Conservation (phyloP, 1,284 basidiomycete species). For the Ustilago trichophora region DNA sequence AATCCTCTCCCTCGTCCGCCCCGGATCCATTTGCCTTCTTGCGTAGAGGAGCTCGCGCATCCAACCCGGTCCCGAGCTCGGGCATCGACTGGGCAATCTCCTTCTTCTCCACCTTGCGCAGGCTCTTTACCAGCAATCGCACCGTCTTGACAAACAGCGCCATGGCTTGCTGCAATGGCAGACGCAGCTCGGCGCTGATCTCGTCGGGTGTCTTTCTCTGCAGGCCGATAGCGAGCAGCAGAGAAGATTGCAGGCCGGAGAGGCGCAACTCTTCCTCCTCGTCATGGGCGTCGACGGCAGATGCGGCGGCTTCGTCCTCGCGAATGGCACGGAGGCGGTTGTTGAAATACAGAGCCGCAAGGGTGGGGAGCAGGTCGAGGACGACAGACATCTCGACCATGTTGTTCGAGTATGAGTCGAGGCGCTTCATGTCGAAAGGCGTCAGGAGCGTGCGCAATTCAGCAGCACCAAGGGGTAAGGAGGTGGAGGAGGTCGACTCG, state of each 20-base stretch:
- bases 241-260: constrained; percentile 54
- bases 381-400: constrained; percentile 96
- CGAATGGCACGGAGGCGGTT: constrained; percentile 56
- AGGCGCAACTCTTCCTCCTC: constrained; percentile 50
- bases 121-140: constrained; percentile 80
- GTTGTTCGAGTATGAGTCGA: constrained; percentile 94
- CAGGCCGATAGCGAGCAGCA: constrained; percentile 77
- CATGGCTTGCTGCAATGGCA: constrained; percentile 85
- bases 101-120: constrained; percentile 81
- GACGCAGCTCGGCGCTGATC: constrained; percentile 70
- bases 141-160: constrained; percentile 92
- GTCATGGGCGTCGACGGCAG: constrained; percentile 35
- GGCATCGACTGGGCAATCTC: constrained; percentile 45
- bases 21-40: constrained; percentile 17
- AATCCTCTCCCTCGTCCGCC: constrained; percentile 18
- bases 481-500: constrained; percentile 7
- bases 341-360: constrained; percentile 87
- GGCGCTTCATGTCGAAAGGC: constrained; percentile 93
- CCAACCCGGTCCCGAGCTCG: constrained; percentile 22
- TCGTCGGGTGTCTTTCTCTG: constrained; percentile 92
- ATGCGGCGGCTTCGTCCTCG: constrained; percentile 52
- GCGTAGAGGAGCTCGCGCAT: constrained; percentile 17
- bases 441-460: constrained; percentile 81
- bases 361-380: constrained; percentile 84
- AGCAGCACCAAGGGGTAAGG: constrained; percentile 67